Conservation (phyloP, 768 basidiomycete genomes). For the Lactarius hatsudake region DNA sequence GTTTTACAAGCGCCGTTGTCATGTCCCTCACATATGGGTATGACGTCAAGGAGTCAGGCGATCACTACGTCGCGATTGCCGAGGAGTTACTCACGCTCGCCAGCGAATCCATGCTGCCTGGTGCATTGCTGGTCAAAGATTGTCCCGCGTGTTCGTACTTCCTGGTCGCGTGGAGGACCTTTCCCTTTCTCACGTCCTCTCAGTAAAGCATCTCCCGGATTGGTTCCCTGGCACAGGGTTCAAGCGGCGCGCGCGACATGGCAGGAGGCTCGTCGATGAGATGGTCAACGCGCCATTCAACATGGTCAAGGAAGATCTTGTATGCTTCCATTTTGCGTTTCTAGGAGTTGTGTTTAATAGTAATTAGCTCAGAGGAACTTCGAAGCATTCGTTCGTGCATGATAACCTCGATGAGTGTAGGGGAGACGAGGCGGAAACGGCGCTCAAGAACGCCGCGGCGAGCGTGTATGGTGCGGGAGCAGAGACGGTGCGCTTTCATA, state of each 20-base stretch:
- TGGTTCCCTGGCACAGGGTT: slow-evolving; percentile 20
- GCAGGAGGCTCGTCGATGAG: slow-evolving; percentile 11
- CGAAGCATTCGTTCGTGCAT: slow-evolving; percentile 19
- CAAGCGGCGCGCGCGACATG: slow-evolving; percentile 10
- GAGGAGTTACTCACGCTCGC: slow-evolving; percentile 10
- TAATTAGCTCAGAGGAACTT: slow-evolving; percentile 14
- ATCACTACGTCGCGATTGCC: slow-evolving; percentile 15
- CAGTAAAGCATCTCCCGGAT: slow-evolving; percentile 12
- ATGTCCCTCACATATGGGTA: slow-evolving; percentile 17
- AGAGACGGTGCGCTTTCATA: slow-evolving; percentile 6
- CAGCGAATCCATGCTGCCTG: slow-evolving; percentile 11
- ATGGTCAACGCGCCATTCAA: slow-evolving; percentile 18
- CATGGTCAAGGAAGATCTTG: slow-evolving; percentile 17
- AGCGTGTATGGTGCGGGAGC: slow-evolving; percentile 17
- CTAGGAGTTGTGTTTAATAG: neutral
- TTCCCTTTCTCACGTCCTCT: neutral
- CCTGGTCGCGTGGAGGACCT: neutral
- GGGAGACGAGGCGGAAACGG: slow-evolving; percentile 8
- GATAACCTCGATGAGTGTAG: slow-evolving; percentile 13
- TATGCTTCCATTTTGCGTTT: neutral
- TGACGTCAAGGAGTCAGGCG: slow-evolving; percentile 16
- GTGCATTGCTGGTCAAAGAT: slow-evolving; percentile 9
- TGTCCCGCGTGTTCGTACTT: slow-evolving; percentile 3
- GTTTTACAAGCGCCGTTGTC: slow-evolving; percentile 9
- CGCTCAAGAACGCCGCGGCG: slow-evolving; percentile 15